phyloP scores from a whole-genome alignment of 768 basidiomycete genomes.

The Russula olivacea region DNA sequence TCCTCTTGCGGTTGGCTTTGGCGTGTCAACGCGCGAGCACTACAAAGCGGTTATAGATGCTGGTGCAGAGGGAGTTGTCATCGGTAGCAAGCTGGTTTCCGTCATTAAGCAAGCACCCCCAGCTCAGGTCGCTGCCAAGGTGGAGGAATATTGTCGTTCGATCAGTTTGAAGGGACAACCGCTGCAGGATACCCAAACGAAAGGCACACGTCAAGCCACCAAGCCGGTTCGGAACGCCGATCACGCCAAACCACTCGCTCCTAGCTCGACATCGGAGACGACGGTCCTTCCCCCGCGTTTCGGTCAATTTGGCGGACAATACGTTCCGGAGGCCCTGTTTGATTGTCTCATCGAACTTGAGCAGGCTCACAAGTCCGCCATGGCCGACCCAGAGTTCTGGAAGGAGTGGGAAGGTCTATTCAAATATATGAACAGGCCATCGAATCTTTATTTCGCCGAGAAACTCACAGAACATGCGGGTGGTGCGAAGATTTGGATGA shows the following conservation, averaged over 20 bases:
- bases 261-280: slow-evolving; percentile 34
- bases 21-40: slow-evolving; percentile 85
- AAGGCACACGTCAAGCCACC: slow-evolving; percentile 33
- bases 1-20: slow-evolving; percentile 94
- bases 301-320: slow-evolving; percentile 95
- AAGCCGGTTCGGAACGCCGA: slow-evolving; percentile 32
- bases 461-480: slow-evolving; percentile 84
- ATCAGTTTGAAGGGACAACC: slow-evolving; percentile 47
- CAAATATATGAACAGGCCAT: slow-evolving; percentile 93
- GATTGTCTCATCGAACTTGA: slow-evolving; percentile 89
- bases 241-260: slow-evolving; percentile 30
- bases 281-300: slow-evolving; percentile 73
- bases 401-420: slow-evolving; percentile 84
- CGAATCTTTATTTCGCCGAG: slow-evolving; percentile 85
- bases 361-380: slow-evolving; percentile 80
- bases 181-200: slow-evolving; percentile 14
- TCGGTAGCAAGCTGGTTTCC: slow-evolving; percentile 80
- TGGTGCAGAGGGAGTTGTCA: slow-evolving; percentile 93
- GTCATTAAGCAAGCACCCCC: slow-evolving; percentile 64
- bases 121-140: slow-evolving; percentile 44
- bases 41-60: slow-evolving; percentile 79
- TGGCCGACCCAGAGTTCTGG: slow-evolving; percentile 86
- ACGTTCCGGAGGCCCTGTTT: slow-evolving; percentile 94
- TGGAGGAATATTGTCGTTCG: slow-evolving; percentile 70
- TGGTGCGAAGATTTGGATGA: slow-evolving; percentile 96